phyloP scores from a whole-genome alignment of 306 rosid species.

The Medicago ruthenica region DNA sequence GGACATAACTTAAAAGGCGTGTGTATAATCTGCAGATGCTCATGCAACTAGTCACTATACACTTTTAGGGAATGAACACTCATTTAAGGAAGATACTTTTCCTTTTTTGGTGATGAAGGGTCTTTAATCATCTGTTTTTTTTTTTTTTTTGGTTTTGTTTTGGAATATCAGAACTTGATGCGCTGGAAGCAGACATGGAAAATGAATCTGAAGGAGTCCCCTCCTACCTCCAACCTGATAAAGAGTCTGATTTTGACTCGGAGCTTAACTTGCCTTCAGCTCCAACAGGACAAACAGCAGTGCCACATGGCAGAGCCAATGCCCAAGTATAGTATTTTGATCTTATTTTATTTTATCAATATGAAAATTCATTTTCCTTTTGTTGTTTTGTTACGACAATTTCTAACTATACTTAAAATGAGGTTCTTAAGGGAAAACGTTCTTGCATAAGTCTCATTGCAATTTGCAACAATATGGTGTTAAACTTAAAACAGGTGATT shows the following conservation, averaged over 20 bases:
- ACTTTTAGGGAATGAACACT: neutral
- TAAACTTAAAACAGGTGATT: constrained; percentile 14
- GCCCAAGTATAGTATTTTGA: constrained; percentile 60
- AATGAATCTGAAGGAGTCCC: constrained; percentile 90
- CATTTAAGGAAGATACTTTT: neutral
- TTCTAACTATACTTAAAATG: constrained; percentile 20
- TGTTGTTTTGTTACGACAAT: neutral
- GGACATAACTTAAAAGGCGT: too few species aligned
- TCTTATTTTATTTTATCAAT: neutral
- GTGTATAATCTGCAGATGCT: too few species aligned
- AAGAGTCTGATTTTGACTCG: constrained; percentile 78
- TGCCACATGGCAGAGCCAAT: constrained; percentile 70
- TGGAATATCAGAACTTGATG: constrained; percentile 80
- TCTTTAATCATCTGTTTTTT: constrained; percentile 2
- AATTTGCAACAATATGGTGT: constrained; percentile 6
- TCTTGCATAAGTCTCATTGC: constrained; percentile 10
- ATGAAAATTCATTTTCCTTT: neutral
- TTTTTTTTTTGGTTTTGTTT: neutral
- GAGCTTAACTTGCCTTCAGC: constrained; percentile 94
- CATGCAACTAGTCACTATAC: too few species aligned
- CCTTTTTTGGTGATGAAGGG: neutral
- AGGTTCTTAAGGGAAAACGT: neutral
- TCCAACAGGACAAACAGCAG: constrained; percentile 71
- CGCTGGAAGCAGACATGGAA: constrained; percentile 93
- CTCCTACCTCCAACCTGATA: constrained; percentile 96